phyloP scores from a whole-genome alignment of 495 filamentous ascomycete genomes.

The Talaromyces wortmannii region DNA sequence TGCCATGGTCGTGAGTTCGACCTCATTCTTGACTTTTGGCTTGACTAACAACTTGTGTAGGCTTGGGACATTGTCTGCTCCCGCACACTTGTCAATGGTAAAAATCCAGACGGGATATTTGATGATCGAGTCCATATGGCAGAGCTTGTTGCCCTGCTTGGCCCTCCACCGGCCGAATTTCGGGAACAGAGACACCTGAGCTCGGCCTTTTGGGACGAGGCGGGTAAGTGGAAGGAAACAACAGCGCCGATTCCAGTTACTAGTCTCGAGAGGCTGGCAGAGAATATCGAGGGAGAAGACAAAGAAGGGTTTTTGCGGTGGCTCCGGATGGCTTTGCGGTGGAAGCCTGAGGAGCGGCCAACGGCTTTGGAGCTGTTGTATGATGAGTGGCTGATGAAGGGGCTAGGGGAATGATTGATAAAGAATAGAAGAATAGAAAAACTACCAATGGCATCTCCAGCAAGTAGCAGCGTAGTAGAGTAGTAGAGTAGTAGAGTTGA shows the following conservation, averaged over 20 bases:
- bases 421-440: no score
- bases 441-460: no score
- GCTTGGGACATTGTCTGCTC: conserved; percentile 14
- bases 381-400: conserved; percentile 32
- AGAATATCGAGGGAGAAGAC: conserved; percentile 17
- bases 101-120: conserved; percentile 2
- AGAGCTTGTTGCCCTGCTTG: conserved; percentile 16
- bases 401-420: not conserved
- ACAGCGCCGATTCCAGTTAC: conserved; percentile 12
- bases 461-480: no score
- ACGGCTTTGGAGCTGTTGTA: conserved; percentile 31
- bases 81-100: conserved; percentile 9
- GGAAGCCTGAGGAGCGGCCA: conserved; percentile 31
- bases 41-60: conserved; percentile 4
- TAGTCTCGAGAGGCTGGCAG: conserved; percentile 7
- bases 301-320: conserved; percentile 30
- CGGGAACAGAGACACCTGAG: conserved; percentile 13
- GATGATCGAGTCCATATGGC: conserved; percentile 15
- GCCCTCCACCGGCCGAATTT: conserved; percentile 18
- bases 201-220: conserved; percentile 15
- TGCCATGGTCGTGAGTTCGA: conserved; percentile 6
- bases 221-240: conserved; percentile 14
- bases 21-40: no score
- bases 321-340: conserved; percentile 32
- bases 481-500: no score